A percentile compares a stretch with the other conserved stretches of the same genome.
These are phyloP conservation scores for Talaromyces sp. DNA, from an alignment of 2,329 filamentous ascomycete species.

Conservation along the genomic window DNA sequence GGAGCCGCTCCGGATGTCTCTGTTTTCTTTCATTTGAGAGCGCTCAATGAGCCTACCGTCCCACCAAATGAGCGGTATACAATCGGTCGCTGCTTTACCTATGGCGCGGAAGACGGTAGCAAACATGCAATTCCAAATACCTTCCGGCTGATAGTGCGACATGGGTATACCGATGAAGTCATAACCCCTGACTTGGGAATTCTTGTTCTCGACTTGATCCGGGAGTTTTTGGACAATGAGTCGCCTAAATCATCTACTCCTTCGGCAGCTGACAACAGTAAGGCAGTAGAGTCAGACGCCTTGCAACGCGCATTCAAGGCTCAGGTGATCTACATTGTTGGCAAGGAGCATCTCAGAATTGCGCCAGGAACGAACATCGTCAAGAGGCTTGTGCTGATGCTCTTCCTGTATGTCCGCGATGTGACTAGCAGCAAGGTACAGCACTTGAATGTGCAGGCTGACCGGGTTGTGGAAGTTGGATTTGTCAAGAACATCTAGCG, in stretches of 20 bases:
- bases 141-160: constrained; percentile 67
- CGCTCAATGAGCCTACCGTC: constrained; percentile 60
- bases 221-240: constrained; percentile 48
- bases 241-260: not conserved
- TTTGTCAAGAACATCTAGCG: constrained; percentile 41
- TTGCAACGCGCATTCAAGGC: constrained; percentile 48
- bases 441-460: constrained; percentile 37
- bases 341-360: constrained; percentile 42
- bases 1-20: constrained; percentile 64
- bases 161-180: constrained; percentile 72
- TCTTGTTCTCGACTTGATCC: constrained; percentile 61
- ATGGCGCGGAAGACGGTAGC: constrained; percentile 22
- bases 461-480: constrained; percentile 42
- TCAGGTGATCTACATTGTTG: constrained; percentile 52
- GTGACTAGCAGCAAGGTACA: constrained; percentile 41
- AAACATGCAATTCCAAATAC: constrained; percentile 57
- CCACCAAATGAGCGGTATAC: constrained; percentile 51
- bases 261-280: constrained; percentile 11
- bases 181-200: constrained; percentile 63
- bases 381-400: constrained; percentile 30
- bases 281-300: constrained; percentile 26
- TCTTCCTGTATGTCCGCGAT: constrained; percentile 41
- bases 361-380: constrained; percentile 29
- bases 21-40: constrained; percentile 73
- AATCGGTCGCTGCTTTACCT: constrained; percentile 21